Evolutionary conservation across 2,329 filamentous ascomycete species (phyloP).

Genomic region (Pyrenophora teres): DNA sequence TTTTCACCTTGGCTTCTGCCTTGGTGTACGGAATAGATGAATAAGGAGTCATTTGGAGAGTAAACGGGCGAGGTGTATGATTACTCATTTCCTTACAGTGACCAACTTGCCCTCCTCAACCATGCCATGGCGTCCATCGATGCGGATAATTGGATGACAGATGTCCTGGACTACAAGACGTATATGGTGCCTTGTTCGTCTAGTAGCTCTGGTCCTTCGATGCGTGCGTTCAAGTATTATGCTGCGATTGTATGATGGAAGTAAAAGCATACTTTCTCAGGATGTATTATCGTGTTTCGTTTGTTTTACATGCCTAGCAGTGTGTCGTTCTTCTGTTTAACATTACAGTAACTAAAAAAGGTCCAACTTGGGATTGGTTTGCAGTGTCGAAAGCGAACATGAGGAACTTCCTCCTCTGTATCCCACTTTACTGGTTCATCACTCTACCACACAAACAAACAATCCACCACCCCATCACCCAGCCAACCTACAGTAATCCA

Average conservation of each 20-base stretch:
- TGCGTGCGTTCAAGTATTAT: background rate
- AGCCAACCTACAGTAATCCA: too few relatives aligned
- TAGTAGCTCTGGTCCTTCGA: background rate
- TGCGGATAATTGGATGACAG: conserved; percentile 24
- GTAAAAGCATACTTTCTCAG: too few relatives aligned
- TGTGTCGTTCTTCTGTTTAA: too few relatives aligned
- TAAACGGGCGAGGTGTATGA: background rate
- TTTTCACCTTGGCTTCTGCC: background rate
- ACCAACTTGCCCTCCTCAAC: conserved; percentile 22
- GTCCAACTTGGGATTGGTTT: background rate
- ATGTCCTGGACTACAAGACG: conserved; percentile 22
- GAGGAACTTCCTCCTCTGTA: too few relatives aligned
- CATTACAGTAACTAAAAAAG: too few relatives aligned
- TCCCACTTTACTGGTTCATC: too few relatives aligned
- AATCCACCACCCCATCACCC: too few relatives aligned
- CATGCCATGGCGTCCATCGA: conserved; percentile 24
- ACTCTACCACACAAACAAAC: too few relatives aligned
- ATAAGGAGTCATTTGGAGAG: background rate
- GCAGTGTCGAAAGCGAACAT: too few relatives aligned
- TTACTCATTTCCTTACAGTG: conserved; percentile 17
- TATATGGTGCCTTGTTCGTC: conserved; percentile 12
- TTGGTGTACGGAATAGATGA: background rate
- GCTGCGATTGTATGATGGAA: conserved; percentile 1
- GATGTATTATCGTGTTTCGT: too few relatives aligned
- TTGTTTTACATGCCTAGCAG: too few relatives aligned